phyloP scores from a whole-genome alignment of 176 grass and related monocot genomes.

The Musa troglodytarum region DNA sequence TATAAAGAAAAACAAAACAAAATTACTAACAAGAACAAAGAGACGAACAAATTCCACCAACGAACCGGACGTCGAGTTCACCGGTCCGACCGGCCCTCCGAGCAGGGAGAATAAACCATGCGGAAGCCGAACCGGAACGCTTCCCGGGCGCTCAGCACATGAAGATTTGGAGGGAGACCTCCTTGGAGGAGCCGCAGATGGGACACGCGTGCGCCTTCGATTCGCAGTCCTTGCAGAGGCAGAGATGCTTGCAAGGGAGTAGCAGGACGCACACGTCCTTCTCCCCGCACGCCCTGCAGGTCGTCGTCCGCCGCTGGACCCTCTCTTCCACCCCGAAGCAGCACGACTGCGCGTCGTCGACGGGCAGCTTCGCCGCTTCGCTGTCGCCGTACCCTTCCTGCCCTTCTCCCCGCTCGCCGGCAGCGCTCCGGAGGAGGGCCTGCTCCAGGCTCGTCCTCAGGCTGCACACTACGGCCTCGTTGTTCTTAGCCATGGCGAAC shows the following conservation, averaged over 20 bases:
- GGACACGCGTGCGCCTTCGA: conserved; percentile 29
- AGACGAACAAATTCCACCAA: too few relatives aligned
- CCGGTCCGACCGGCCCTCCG: background rate
- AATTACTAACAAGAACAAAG: too few relatives aligned
- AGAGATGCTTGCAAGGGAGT: conserved; percentile 68
- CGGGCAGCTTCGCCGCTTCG: background rate
- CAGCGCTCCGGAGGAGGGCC: conserved; percentile 6
- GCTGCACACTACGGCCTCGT: conserved; percentile 41
- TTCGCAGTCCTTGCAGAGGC: conserved; percentile 44
- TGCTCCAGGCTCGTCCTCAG: conserved; percentile 50
- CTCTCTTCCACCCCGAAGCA: conserved; percentile 22
- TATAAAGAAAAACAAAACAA: background rate
- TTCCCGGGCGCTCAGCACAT: conserved; percentile 12
- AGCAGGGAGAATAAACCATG: background rate
- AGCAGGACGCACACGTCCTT: conserved; percentile 42
- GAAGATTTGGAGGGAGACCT: conserved; percentile 33
- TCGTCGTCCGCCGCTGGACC: background rate
- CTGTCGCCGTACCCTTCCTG: background rate
- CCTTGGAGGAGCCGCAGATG: conserved; percentile 31
- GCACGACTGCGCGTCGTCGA: conserved; percentile 60
- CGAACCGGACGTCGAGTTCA: background rate
- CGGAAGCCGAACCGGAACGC: background rate
- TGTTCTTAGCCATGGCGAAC: conserved; percentile 35
- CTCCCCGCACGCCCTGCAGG: conserved; percentile 37
- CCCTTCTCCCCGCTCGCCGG: background rate